Percentiles rank a stretch among this genome's conserved stretches.
Conservation (phyloP, 345 rosid genomes). For the Murraya koenigii region DNA sequence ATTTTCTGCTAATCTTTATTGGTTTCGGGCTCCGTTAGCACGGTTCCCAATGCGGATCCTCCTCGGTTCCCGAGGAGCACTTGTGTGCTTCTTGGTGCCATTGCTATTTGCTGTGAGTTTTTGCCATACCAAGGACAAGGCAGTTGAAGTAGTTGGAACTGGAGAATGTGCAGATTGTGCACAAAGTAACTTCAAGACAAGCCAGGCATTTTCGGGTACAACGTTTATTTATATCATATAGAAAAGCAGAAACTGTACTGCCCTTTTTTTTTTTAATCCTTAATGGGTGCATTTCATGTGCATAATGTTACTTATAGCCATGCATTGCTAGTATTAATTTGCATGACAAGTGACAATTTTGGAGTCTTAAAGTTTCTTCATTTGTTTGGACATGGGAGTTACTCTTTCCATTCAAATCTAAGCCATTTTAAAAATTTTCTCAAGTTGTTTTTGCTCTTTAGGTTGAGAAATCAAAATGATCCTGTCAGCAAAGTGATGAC, state of each 20-base stretch:
- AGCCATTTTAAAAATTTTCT: too few species aligned
- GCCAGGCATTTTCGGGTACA: constrained; percentile 63
- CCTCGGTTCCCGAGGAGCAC: constrained; percentile 31
- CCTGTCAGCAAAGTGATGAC: too few species aligned
- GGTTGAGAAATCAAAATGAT: neutral
- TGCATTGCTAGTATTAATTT: neutral
- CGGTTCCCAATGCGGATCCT: constrained; percentile 56
- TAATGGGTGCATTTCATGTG: neutral
- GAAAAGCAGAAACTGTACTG: neutral
- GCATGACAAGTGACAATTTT: neutral
- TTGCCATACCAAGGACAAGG: constrained; percentile 35
- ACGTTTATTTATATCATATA: neutral
- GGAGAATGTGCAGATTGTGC: constrained; percentile 70
- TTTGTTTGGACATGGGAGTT: neutral
- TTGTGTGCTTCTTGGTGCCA: constrained; percentile 40
- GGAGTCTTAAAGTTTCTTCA: neutral
- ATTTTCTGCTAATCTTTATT: neutral
- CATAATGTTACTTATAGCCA: too few species aligned
- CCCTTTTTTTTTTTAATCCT: neutral
- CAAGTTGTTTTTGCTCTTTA: too few species aligned
- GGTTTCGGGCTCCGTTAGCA: neutral
- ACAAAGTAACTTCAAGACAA: constrained; percentile 29
- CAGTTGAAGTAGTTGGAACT: constrained; percentile 54
- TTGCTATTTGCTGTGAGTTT: constrained; percentile 31
- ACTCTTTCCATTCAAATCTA: too few species aligned